These are phyloP conservation scores for Tetradesmus lagerheimii DNA, from an alignment of 139 green algal species.

Conservation along the genomic window DNA sequence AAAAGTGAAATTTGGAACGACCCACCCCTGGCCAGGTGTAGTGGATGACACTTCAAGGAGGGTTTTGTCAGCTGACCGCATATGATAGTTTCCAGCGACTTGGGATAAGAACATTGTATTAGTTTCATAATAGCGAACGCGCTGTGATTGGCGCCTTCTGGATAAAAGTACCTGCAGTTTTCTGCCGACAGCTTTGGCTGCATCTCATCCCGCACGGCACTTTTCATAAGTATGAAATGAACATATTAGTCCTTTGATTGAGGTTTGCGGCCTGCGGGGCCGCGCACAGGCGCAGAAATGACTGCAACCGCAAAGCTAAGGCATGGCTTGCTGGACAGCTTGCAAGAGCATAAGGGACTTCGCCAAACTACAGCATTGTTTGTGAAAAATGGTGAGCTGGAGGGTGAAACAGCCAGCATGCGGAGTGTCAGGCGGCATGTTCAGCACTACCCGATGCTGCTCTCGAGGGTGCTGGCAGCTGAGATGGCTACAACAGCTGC, in stretches of 20 bases:
- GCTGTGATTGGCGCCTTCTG: neutral
- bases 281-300: neutral
- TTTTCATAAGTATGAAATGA: neutral
- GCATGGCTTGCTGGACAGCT: neutral
- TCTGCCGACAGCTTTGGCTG: neutral
- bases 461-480: neutral
- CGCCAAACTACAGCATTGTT: slow-evolving; percentile 39
- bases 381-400: slow-evolving; percentile 35
- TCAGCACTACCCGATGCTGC: neutral
- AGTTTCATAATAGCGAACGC: neutral
- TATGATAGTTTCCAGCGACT: no score
- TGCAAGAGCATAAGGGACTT: neutral
- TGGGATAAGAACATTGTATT: no score
- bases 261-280: neutral
- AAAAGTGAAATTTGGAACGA: no score
- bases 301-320: slow-evolving; percentile 1
- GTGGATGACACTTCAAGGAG: neutral
- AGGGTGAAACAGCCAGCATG: neutral
- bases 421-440: neutral
- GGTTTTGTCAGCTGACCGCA: neutral
- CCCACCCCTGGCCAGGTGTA: no score
- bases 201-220: neutral
- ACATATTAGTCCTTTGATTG: neutral
- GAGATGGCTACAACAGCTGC: neutral
- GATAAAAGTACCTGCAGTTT: neutral